These are phyloP conservation scores for Gliomastix tumulicola DNA, from an alignment of 2,329 filamentous ascomycete species.

Conservation along the genomic window DNA sequence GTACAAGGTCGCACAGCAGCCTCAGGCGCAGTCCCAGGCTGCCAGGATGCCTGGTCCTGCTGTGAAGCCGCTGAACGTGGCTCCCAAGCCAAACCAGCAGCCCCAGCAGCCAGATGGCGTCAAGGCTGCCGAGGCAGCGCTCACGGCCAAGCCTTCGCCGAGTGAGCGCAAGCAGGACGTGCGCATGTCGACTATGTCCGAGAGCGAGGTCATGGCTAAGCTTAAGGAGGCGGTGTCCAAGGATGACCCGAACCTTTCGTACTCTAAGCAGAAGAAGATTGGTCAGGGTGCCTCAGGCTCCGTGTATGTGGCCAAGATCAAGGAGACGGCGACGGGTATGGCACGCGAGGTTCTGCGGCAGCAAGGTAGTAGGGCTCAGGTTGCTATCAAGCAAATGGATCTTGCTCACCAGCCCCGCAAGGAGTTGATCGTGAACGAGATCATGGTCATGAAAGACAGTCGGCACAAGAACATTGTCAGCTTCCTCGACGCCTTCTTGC, in stretches of 20 bases:
- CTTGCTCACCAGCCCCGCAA: constrained; percentile 94
- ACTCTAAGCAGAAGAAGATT: constrained; percentile 99
- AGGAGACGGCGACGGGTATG: constrained; percentile 79
- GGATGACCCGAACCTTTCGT: constrained; percentile 88
- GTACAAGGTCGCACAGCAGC: constrained; percentile 10
- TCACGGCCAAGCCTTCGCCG: constrained; percentile 72
- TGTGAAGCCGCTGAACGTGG: constrained; percentile 69
- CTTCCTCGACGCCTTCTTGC: constrained; percentile 92
- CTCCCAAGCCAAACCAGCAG: constrained; percentile 50
- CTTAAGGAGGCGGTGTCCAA: constrained; percentile 92
- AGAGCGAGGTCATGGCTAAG: constrained; percentile 94
- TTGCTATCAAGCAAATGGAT: constrained; percentile 99
- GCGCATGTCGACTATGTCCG: constrained; percentile 97
- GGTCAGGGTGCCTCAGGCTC: constrained; percentile 96
- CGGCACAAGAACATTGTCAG: constrained; percentile 98
- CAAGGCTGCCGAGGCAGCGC: constrained; percentile 82
- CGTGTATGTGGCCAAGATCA: constrained; percentile 95
- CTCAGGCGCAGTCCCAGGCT: constrained; percentile 35
- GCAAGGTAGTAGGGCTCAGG: constrained; percentile 77
- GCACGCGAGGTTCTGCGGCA: constrained; percentile 73
- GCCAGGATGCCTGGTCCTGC: constrained; percentile 54
- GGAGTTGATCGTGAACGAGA: constrained; percentile 98
- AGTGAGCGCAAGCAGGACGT: constrained; percentile 81
- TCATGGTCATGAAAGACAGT: constrained; percentile 99
- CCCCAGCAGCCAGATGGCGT: constrained; percentile 57